These are phyloP conservation scores for Priceomyces medius DNA, from an alignment of 805 yeast genomes.

Conservation along the genomic window DNA sequence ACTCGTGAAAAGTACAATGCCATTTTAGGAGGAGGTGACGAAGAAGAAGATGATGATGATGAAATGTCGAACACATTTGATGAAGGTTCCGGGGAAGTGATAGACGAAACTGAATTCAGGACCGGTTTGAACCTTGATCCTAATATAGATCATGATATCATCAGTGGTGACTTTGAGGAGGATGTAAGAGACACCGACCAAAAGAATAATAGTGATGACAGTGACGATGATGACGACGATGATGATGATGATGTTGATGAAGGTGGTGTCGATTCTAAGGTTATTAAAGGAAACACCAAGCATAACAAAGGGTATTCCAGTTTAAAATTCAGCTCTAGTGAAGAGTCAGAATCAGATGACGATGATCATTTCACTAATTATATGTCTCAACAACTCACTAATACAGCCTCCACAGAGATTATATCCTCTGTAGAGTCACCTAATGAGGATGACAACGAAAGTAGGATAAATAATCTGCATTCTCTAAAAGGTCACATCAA, in stretches of 20 bases:
- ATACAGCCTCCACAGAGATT: constrained; percentile 41
- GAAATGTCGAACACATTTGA: constrained; percentile 30
- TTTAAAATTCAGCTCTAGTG: constrained; percentile 20
- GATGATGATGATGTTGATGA: constrained; percentile 17
- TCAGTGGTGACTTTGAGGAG: constrained; percentile 29
- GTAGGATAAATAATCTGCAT: constrained; percentile 21
- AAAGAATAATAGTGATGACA: constrained; percentile 13
- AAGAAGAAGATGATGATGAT: constrained; percentile 41
- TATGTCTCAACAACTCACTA: constrained; percentile 72
- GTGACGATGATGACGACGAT: constrained; percentile 20
- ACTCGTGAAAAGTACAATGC: constrained; percentile 94
- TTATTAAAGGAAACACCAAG: too few relatives aligned
- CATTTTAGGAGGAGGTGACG: constrained; percentile 78
- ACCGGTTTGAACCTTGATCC: constrained; percentile 31
- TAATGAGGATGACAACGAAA: constrained; percentile 60
- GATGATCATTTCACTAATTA: constrained; percentile 66
- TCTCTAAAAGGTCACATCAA: constrained; percentile 11
- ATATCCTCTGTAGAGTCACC: constrained; percentile 44
- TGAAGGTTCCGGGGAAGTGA: constrained; percentile 39
- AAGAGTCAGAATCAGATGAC: constrained; percentile 40
- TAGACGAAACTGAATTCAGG: constrained; percentile 31
- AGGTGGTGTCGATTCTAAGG: constrained; percentile 18
- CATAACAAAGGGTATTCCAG: constrained; percentile 1
- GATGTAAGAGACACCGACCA: constrained; percentile 8
- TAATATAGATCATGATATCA: constrained; percentile 27